Percentiles rank a stretch among this genome's conserved stretches.
Evolutionary conservation across 2,329 filamentous ascomycete genomes (phyloP).

Genomic region (Cladophialophora chaetospira): DNA sequence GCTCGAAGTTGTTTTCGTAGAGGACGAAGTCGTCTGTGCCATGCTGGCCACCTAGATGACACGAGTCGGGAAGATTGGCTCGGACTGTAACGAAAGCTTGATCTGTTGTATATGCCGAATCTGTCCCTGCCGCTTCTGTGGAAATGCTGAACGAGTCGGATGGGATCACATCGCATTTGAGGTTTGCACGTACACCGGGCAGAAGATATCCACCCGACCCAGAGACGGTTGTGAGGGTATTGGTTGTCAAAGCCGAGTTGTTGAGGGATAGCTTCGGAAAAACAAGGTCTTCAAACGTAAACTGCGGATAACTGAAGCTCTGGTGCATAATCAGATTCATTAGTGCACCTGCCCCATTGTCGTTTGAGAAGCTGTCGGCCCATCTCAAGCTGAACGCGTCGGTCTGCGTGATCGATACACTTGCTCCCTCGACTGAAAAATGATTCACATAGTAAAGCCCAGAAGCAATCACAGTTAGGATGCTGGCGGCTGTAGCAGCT

Average conservation of each 20-base stretch:
- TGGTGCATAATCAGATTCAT: constrained; percentile 29
- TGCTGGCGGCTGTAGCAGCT: constrained; percentile 28
- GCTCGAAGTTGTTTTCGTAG: constrained; percentile 29
- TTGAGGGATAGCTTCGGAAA: constrained; percentile 29
- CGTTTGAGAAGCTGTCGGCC: constrained; percentile 26
- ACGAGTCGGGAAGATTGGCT: constrained; percentile 29
- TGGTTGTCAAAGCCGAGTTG: constrained; percentile 16
- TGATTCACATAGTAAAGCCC: constrained; percentile 37
- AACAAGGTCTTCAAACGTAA: constrained; percentile 30
- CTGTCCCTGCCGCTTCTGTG: constrained; percentile 20
- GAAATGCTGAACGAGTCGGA: constrained; percentile 17
- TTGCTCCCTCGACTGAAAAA: constrained; percentile 28
- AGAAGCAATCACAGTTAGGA: constrained; percentile 36
- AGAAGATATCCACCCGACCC: constrained; percentile 18
- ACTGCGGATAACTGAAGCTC: constrained; percentile 29
- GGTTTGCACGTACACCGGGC: constrained; percentile 24
- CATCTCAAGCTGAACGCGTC: constrained; percentile 36
- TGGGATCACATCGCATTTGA: constrained; percentile 27
- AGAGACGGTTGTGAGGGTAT: constrained; percentile 16
- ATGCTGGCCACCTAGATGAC: constrained; percentile 21
- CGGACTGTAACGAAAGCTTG: constrained; percentile 26
- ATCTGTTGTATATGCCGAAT: constrained; percentile 23
- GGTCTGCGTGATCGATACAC: constrained; percentile 34
- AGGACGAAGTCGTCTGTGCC: constrained; percentile 24
- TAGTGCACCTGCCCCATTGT: constrained; percentile 31